These are phyloP conservation scores for Boletus speciosus DNA, from an alignment of 768 basidiomycete genomes.

Conservation along the genomic window DNA sequence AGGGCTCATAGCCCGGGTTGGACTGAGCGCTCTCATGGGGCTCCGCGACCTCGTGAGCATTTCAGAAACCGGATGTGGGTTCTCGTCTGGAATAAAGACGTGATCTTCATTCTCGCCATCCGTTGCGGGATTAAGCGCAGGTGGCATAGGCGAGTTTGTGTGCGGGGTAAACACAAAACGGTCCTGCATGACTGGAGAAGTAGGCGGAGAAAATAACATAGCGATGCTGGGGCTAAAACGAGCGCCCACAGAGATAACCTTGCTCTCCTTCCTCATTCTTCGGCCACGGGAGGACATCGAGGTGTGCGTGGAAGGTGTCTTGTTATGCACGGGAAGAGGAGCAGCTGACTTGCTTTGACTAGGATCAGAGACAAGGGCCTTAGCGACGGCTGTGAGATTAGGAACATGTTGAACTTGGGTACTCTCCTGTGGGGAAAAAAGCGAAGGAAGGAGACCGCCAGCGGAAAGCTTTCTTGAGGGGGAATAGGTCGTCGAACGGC, in stretches of 20 bases:
- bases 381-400: constrained; percentile 14
- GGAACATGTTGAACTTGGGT: background rate
- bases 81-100: background rate
- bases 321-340: background rate
- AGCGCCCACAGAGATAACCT: background rate
- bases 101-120: background rate
- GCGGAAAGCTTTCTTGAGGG: constrained; percentile 16
- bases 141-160: constrained; percentile 1
- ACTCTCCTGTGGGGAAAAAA: constrained; percentile 13
- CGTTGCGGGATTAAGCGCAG: background rate
- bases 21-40: constrained; percentile 29
- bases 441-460: constrained; percentile 10
- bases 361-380: constrained; percentile 2
- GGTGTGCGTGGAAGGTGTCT: background rate
- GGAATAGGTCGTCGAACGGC: background rate
- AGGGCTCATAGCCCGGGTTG: constrained; percentile 30
- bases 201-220: constrained; percentile 26
- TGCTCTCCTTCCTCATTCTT: constrained; percentile 10
- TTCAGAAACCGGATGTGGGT: background rate
- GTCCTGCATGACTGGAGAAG: constrained; percentile 10
- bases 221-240: constrained; percentile 13
- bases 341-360: background rate
- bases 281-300: constrained; percentile 19
- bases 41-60: constrained; percentile 6
- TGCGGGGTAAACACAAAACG: constrained; percentile 3